These are phyloP conservation scores for Spergularia bocconei DNA, from an alignment of 148 eudicot genomes.

Conservation along the genomic window DNA sequence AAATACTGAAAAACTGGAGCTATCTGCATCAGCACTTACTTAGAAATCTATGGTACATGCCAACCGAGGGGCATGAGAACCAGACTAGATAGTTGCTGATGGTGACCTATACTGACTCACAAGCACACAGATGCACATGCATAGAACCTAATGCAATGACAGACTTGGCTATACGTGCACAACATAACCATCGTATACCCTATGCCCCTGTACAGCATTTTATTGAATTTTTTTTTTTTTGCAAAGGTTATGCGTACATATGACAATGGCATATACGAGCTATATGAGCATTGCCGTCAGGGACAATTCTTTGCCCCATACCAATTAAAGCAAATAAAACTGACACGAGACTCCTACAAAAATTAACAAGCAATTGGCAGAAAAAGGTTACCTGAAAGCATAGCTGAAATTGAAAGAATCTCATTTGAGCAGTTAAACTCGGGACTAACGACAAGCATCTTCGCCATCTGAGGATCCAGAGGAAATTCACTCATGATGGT, in stretches of 20 bases:
- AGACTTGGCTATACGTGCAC: conserved; percentile 22
- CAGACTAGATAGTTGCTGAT: conserved; percentile 87
- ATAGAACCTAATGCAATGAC: conserved; percentile 29
- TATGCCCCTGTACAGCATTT: not conserved
- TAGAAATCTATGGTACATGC: conserved; percentile 89
- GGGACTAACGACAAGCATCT: conserved; percentile 83
- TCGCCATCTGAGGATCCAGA: conserved; percentile 79
- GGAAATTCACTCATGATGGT: conserved; percentile 88
- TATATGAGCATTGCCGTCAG: conserved; percentile 16
- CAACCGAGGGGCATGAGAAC: conserved; percentile 68
- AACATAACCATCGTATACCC: conserved; percentile 16
- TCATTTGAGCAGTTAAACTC: conserved; percentile 82
- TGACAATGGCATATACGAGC: not conserved
- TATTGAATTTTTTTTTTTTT: not conserved
- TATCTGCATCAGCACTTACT: conserved; percentile 98
- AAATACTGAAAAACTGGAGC: conserved; percentile 98
- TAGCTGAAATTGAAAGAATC: conserved; percentile 82
- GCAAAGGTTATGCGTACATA: not conserved
- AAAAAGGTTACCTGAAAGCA: conserved; percentile 69
- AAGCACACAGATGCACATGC: conserved; percentile 35
- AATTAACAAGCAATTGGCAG: not conserved
- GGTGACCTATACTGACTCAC: conserved; percentile 56
- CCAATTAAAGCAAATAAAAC: conserved; percentile 10
- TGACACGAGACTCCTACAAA: conserved; percentile 6
- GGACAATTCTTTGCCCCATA: conserved; percentile 18